Base-by-base conservation (phyloP, 768 basidiomycete genomes). In the Tubosaeta brunneosetosa region DNA sequence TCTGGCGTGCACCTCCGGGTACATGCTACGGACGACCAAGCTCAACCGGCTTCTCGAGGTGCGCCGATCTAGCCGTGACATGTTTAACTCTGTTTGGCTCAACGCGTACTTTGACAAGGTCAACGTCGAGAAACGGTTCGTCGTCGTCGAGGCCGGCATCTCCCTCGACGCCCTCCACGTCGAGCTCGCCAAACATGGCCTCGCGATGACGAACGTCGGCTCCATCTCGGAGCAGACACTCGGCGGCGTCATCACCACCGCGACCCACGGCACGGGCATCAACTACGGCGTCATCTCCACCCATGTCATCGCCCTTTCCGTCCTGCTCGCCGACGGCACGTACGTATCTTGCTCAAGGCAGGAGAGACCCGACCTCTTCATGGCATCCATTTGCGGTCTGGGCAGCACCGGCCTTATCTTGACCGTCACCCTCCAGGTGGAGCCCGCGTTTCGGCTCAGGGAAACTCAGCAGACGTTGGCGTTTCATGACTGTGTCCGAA, bases 191-290 rank as follows among this genome's bases (percentile, higher is more conserved):
- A 67, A 72, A 12, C 73, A 85, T 61, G 77, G 77, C 32, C 81
- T 97, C 31, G 94, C 94, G 36, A 86, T 99, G 82, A 84, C 80
- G 63, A 95, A 90, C 70, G 78, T 97, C 55, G 97, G 97, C 33
- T 94, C 93, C 27, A 97, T 99, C 62, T 95, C 93, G 33, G 94
- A 97, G 67, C 95, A 97, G 69, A 91, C 93, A 3, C 78, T 99
- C 57, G 94, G 83, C 26, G 97, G 97, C 41, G 82, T 94, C 61
- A 77, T 98, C 62, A 85, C 92, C 13, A 99, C 97, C 55, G 92
- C 92, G 8, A 94, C 94, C 0, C 97, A 99, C 75, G 97, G 94
- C 48, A 85, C 91, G 12, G 95, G 97, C 38, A 75, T 88, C 53
- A 64, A 71, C 41, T 94, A 80, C 71, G 82, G 83, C 49, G 88